Conservation (phyloP, 2,329 filamentous ascomycete species). For the Hortaea sp. region DNA sequence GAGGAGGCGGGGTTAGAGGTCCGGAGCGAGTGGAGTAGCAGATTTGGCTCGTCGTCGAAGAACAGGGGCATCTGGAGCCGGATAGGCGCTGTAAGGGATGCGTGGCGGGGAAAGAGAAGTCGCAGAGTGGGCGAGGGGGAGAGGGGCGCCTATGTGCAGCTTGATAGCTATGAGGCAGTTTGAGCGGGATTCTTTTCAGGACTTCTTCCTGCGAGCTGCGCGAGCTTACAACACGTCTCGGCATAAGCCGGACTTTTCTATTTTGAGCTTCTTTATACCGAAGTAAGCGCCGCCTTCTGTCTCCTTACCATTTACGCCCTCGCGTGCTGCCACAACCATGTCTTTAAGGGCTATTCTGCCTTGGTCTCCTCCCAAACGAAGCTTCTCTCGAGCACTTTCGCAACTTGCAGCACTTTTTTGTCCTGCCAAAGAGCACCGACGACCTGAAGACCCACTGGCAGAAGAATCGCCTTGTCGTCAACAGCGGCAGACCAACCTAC, state of each 20-base stretch:
- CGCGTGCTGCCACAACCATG: neutral
- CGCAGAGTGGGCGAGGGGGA: conserved; percentile 28
- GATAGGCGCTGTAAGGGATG: conserved; percentile 5
- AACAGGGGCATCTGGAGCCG: conserved; percentile 2
- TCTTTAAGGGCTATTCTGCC: neutral
- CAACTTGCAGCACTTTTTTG: conserved; percentile 6
- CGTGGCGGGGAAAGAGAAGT: conserved; percentile 17
- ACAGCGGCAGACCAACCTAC: conserved; percentile 16
- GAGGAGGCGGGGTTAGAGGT: conserved; percentile 4
- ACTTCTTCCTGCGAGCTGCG: too few species aligned
- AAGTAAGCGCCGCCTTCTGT: too few species aligned
- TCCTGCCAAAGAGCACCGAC: conserved; percentile 15
- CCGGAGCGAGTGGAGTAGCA: neutral
- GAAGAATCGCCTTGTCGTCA: conserved; percentile 12
- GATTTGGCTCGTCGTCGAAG: neutral
- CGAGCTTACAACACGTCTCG: too few species aligned
- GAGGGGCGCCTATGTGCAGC: conserved; percentile 35
- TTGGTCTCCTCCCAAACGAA: conserved; percentile 8
- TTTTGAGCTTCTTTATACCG: too few species aligned
- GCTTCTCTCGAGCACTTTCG: conserved; percentile 7
- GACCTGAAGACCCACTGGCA: conserved; percentile 24
- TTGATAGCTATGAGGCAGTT: conserved; percentile 30
- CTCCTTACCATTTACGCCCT: neutral
- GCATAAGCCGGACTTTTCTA: too few species aligned
- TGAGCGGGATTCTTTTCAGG: conserved; percentile 4